phyloP scores from a whole-genome alignment of 495 filamentous ascomycete species.

The Aspergillus saccharolyticus region DNA sequence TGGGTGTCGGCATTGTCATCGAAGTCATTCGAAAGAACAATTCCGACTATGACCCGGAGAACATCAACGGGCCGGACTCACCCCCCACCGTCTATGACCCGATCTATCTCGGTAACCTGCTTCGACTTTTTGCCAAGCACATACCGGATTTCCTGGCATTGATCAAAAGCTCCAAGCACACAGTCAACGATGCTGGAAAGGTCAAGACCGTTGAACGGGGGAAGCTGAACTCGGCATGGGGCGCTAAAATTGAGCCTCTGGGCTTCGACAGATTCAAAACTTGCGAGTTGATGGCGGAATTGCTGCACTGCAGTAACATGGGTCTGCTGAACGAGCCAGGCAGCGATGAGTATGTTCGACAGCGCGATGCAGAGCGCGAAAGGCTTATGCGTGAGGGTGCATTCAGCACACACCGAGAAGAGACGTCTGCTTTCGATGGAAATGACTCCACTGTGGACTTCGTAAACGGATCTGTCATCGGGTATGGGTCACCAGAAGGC shows the following conservation, averaged over 20 bases:
- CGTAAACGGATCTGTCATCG: conserved; percentile 32
- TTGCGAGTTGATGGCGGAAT: conserved; percentile 96
- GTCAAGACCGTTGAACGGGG: conserved; percentile 55
- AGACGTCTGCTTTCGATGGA: conserved; percentile 39
- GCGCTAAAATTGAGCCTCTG: conserved; percentile 84
- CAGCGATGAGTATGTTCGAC: conserved; percentile 78
- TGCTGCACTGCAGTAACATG: conserved; percentile 99
- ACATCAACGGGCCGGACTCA: conserved; percentile 68
- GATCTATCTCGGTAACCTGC: conserved; percentile 91
- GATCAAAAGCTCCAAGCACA: conserved; percentile 62
- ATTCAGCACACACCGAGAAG: conserved; percentile 35
- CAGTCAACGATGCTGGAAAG: conserved; percentile 54
- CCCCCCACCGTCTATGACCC: conserved; percentile 81
- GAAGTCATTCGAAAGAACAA: conserved; percentile 99
- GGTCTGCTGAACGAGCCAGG: conserved; percentile 89
- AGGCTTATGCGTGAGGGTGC: conserved; percentile 65
- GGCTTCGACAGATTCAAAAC: conserved; percentile 99
- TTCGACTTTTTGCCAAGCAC: conserved; percentile 81
- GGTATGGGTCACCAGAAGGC: conserved; percentile 41
- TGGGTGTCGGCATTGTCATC: conserved; percentile 95
- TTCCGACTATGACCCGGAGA: conserved; percentile 95
- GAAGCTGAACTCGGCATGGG: conserved; percentile 78
- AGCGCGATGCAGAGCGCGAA: conserved; percentile 77
- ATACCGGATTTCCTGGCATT: conserved; percentile 96
- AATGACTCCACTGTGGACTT: conserved; percentile 47